Percentiles rank a stretch among this genome's conserved stretches.
Evolutionary conservation across 768 basidiomycete species (phyloP).

Genomic region (Rhodotorula graminis): DNA sequence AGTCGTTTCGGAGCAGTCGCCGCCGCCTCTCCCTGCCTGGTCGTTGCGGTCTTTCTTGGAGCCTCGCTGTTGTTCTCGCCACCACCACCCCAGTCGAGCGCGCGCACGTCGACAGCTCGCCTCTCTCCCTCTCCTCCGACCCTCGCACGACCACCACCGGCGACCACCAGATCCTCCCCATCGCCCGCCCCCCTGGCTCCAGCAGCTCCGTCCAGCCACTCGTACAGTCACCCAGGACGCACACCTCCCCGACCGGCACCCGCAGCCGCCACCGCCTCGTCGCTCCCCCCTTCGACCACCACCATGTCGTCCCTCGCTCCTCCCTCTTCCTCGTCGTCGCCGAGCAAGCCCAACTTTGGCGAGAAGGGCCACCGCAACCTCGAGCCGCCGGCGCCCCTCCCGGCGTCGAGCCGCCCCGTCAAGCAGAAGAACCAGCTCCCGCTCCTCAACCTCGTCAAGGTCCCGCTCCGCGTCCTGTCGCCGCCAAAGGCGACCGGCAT

Average conservation of each 20-base stretch:
- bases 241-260: neutral
- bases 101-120: too few species aligned
- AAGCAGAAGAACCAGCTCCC: constrained; percentile 3
- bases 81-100: too few species aligned
- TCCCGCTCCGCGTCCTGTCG: constrained; percentile 27
- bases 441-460: constrained; percentile 29
- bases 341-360: neutral
- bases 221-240: too few species aligned
- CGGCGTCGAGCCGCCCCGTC: constrained; percentile 5
- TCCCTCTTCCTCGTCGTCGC: constrained; percentile 2
- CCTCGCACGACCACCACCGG: too few species aligned
- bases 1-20: too few species aligned
- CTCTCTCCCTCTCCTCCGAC: too few species aligned
- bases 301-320: constrained; percentile 25
- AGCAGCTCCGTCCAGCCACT: too few species aligned
- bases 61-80: too few species aligned
- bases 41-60: too few species aligned
- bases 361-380: constrained; percentile 6
- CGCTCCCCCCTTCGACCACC: neutral
- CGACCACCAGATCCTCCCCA: too few species aligned
- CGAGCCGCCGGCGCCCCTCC: neutral
- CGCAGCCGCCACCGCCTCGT: neutral
- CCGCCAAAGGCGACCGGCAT: constrained; percentile 37
- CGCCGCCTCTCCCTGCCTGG: too few species aligned
- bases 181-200: too few species aligned